Evolutionary conservation across 2,329 filamentous ascomycete genomes (phyloP), one percentile per base, ranked within the genome.

Genomic region (Ceratocystis ficicola): DNA sequence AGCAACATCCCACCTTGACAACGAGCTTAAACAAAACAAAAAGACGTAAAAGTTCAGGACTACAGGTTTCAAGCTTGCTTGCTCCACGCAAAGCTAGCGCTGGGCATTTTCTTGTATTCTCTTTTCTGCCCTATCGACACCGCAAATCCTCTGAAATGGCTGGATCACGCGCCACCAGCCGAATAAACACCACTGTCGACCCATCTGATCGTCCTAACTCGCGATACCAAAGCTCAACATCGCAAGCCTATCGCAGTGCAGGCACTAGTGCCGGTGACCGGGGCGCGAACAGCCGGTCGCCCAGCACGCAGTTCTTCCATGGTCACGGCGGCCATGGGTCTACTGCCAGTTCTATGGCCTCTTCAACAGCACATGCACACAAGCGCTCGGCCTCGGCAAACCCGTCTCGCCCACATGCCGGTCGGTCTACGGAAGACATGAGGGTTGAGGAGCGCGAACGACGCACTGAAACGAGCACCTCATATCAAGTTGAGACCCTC

Each of bases 401-500:
- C 67, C 79, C 81, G 1, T 57, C 52, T 15, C 77, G 84, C 63
- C 75, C 79, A 22, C 62, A 67, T 12, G 36, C 36, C 15, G 62
- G 48, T 60, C 46, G 2, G 73, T 74, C 20, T 81, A 77, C 72
- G 77, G 79, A 69, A 74, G 73, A 52, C 73, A 77, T 41, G 77
- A 75, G 20, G 75, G 77, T 67, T 70, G 76, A 20, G 72, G 73
- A n/a, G 74, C 76, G 66, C 69, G 80, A 83, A 72, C 76, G 83
- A 69, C 77, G 81, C 41, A 84, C 80, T 6, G 84, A 86, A 74
- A 77, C 72, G 72, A 79, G 71, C 72, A 83, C 73, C 65, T 79
- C 86, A 68, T 83, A 84, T 59, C 85, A 83, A 25, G 77, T 83
- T 66, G 87, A 90, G 71, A 84, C 83, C 65, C 73, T 86, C 65